These are phyloP conservation scores for Boletus pseudopeckii DNA, from an alignment of 768 basidiomycete genomes.

Conservation along the genomic window DNA sequence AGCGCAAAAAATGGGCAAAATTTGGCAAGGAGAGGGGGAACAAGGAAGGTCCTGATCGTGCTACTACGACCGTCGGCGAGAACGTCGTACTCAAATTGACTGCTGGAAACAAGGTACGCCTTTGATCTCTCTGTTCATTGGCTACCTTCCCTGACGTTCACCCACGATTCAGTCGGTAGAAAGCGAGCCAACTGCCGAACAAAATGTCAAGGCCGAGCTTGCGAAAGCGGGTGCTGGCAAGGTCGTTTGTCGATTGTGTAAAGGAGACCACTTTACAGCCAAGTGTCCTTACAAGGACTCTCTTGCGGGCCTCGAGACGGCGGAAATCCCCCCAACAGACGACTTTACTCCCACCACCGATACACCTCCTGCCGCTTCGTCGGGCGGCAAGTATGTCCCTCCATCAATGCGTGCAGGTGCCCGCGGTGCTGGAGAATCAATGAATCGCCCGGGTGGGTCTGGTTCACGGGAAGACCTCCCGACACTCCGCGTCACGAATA, in stretches of 20 bases:
- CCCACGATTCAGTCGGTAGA: constrained; percentile 49
- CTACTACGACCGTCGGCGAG: constrained; percentile 91
- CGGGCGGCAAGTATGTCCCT: constrained; percentile 86
- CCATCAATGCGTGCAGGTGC: constrained; percentile 82
- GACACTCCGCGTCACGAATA: constrained; percentile 94
- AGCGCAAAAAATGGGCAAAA: constrained; percentile 89
- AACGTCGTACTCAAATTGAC: constrained; percentile 60
- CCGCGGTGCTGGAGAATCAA: constrained; percentile 71
- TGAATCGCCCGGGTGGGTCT: constrained; percentile 45
- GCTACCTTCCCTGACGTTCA: neutral
- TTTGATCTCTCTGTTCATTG: neutral
- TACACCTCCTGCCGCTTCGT: constrained; percentile 29
- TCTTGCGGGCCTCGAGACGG: constrained; percentile 68
- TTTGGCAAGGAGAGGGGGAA: constrained; percentile 91
- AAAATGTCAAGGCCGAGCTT: constrained; percentile 61
- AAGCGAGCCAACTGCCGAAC: constrained; percentile 61
- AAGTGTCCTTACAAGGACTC: constrained; percentile 98
- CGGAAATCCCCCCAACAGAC: constrained; percentile 39
- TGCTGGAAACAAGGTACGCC: constrained; percentile 57
- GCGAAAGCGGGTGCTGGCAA: constrained; percentile 79
- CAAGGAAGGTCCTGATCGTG: constrained; percentile 83
- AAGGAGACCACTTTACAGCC: constrained; percentile 96
- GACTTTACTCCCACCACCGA: constrained; percentile 37
- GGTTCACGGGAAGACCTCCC: constrained; percentile 86
- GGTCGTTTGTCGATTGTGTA: constrained; percentile 89